These are phyloP conservation scores for Diplodia intermedia DNA, from an alignment of 2,329 filamentous ascomycete genomes.

Conservation along the genomic window DNA sequence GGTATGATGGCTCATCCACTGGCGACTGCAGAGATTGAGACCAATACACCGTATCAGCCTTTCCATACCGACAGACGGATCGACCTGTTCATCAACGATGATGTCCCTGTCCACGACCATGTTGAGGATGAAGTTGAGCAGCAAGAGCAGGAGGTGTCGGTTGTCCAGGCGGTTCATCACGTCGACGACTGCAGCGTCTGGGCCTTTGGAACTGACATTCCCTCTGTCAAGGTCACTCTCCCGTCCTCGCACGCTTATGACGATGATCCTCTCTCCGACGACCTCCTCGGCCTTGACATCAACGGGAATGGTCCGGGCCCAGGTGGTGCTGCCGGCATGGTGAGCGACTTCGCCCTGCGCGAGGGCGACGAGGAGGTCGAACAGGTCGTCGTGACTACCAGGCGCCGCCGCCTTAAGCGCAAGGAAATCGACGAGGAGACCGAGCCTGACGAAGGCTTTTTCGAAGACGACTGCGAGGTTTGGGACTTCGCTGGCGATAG, in stretches of 20 bases:
- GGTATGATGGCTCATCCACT: conserved; percentile 45
- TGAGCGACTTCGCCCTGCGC: conserved; percentile 56
- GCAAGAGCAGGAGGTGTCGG: conserved; percentile 35
- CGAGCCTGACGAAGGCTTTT: conserved; percentile 75
- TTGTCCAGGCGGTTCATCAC: conserved; percentile 40
- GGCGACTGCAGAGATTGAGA: conserved; percentile 89
- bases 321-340: conserved; percentile 52
- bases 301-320: conserved; percentile 7
- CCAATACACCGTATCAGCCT: conserved; percentile 92
- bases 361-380: conserved; percentile 67
- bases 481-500: conserved; percentile 78
- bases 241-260: conserved; percentile 47
- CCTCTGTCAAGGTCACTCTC: conserved; percentile 42
- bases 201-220: conserved; percentile 58
- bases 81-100: conserved; percentile 66
- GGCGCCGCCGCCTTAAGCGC: conserved; percentile 66
- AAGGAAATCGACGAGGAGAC: conserved; percentile 50
- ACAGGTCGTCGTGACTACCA: conserved; percentile 82
- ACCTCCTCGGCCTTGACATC: conserved; percentile 54
- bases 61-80: conserved; percentile 93
- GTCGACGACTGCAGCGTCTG: conserved; percentile 51
- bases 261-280: conserved; percentile 41
- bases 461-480: conserved; percentile 91
- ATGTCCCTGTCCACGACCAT: conserved; percentile 40
- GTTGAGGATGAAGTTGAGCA: conserved; percentile 40